Evolutionary conservation across 345 rosid species (phyloP), one percentile per base, ranked within the genome.

Genomic region (Eucalyptus fibrosa): DNA sequence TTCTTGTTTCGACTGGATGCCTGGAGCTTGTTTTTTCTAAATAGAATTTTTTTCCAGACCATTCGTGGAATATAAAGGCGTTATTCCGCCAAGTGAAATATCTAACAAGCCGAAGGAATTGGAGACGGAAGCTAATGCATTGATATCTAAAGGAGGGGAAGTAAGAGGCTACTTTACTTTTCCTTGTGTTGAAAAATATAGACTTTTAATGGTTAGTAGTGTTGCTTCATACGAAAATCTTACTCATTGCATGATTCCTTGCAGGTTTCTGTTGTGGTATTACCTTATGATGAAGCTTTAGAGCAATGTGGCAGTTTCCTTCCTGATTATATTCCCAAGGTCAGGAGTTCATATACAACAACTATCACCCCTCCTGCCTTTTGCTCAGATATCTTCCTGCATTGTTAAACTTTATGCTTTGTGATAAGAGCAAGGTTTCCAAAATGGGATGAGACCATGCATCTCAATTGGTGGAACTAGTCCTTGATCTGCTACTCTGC

Each of bases 251-350:
- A 77, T 65, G 34, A 87, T 86, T 15, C 30, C 50, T 67, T 87
- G 30, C 90, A 97, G 98, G 96, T 97, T 92, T 88, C 86, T 90
- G 94, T 91, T 67, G 93, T 92, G 88, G 80, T 94, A 88, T 92
- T 95, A 72, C 93, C 99, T 24, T 96, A 95, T 86, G 95, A 92
- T 77, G 95, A 96, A 90, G 98, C 99, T 91, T 91, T 94, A 86
- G 50, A 91, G 87, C 92, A 92, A 77, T 96, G 99, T 91, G 98
- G 98, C 30, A 97, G 98, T 85, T 93, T 65, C 88, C 97, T 96
- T 93, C 98, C 98, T 91, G 96, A 96, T 91, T 97, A 96, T 89
- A 96, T 96, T 89, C 88, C 94, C 42, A 92, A 94, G 97, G 98
- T 96, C 88, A 89, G 91, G 82, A 88, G 81, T 88, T 65, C 77